phyloP scores from a whole-genome alignment of 2,329 filamentous ascomycete genomes.

The Nectriaceae sp. region DNA sequence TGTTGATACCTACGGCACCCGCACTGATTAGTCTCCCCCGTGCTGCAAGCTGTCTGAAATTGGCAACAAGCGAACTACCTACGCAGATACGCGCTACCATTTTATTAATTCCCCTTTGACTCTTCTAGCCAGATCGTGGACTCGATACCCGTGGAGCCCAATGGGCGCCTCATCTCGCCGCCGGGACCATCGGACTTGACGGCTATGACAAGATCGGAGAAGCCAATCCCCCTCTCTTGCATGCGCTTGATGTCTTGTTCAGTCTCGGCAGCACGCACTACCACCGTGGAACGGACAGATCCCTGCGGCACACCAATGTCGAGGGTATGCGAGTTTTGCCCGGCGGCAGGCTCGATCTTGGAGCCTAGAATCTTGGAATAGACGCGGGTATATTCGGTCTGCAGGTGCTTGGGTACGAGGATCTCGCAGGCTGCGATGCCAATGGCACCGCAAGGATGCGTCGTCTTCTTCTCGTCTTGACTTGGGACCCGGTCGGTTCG shows the following conservation, averaged over 20 bases:
- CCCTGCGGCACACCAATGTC: neutral
- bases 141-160: neutral
- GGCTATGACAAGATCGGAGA: neutral
- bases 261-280: neutral
- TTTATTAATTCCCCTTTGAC: neutral
- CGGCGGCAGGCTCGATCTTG: neutral
- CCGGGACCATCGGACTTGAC: neutral
- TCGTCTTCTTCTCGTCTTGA: neutral
- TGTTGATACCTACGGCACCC: no score
- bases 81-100: no score
- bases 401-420: neutral
- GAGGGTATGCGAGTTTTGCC: neutral
- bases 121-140: neutral
- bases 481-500: neutral
- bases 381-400: neutral
- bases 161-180: neutral
- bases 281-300: neutral
- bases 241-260: neutral
- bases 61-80: no score
- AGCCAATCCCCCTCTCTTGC: neutral
- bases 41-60: no score
- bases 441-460: neutral
- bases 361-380: neutral
- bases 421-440: neutral
- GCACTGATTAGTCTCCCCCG: no score